phyloP scores from a whole-genome alignment of 306 rosid genomes.

The Nissolia schottii region DNA sequence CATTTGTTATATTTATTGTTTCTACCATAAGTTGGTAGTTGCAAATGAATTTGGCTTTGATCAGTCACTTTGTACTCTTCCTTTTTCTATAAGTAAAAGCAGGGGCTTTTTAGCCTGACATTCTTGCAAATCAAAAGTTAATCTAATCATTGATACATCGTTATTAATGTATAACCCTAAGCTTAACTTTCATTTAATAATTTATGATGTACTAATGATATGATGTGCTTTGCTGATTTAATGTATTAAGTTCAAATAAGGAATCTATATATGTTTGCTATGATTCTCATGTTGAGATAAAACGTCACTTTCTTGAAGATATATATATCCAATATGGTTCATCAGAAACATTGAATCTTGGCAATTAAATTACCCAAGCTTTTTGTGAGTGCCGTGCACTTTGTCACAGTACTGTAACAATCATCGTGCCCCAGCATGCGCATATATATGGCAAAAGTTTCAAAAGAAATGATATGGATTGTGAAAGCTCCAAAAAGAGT shows the following conservation, averaged over 20 bases:
- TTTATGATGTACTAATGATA: too few relatives aligned
- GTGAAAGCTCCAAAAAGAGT: slow-evolving; percentile 13
- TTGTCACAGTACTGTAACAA: slow-evolving; percentile 20
- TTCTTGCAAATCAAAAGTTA: not conserved
- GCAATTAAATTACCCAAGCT: not conserved
- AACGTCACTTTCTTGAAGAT: slow-evolving; percentile 6
- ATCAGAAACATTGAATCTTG: slow-evolving; percentile 14
- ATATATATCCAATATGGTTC: not conserved
- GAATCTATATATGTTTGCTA: not conserved
- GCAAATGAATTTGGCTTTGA: slow-evolving; percentile 8
- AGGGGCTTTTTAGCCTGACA: not conserved
- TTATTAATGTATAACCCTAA: too few relatives aligned
- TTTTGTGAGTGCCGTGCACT: slow-evolving; percentile 1
- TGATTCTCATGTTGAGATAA: not conserved
- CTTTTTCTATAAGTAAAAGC: not conserved
- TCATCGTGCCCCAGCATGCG: slow-evolving; percentile 23
- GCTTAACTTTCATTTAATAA: too few relatives aligned
- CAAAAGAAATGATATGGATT: slow-evolving; percentile 4
- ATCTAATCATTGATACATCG: too few relatives aligned
- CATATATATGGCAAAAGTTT: not conserved
- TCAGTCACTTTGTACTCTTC: not conserved
- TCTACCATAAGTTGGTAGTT: slow-evolving; percentile 25
- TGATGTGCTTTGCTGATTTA: too few relatives aligned
- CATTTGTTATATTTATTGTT: not conserved
- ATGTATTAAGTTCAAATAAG: too few relatives aligned